phyloP scores from a whole-genome alignment of 306 rosid species.

The Castanea mollissima region DNA sequence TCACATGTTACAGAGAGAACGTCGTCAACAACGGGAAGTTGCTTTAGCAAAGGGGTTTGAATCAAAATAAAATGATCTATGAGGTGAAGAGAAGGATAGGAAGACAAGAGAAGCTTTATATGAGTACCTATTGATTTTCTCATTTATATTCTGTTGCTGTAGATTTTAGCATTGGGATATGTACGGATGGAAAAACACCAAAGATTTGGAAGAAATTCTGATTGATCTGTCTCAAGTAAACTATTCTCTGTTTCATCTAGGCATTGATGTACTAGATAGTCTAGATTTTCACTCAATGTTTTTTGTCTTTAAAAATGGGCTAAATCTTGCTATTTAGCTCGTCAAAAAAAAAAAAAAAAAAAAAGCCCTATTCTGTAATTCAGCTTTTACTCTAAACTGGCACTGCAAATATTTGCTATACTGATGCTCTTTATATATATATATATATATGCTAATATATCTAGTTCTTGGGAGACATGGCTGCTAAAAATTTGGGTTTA shows the following conservation, averaged over 20 bases:
- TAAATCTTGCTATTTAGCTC: not conserved
- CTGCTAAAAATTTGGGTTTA: too few relatives aligned
- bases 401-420: too few relatives aligned
- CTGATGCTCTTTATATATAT: too few relatives aligned
- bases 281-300: not conserved
- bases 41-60: conserved; percentile 4
- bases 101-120: not conserved
- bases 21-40: conserved; percentile 32
- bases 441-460: too few relatives aligned
- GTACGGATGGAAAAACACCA: not conserved
- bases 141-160: not conserved
- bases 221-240: not conserved
- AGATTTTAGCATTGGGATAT: not conserved
- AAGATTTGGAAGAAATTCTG: not conserved
- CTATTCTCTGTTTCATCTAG: not conserved
- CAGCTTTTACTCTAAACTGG: too few relatives aligned
- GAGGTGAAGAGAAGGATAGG: not conserved
- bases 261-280: not conserved
- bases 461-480: too few relatives aligned
- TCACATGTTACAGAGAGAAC: conserved; percentile 36
- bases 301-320: not conserved
- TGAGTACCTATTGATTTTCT: not conserved
- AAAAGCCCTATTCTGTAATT: not conserved
- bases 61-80: not conserved
- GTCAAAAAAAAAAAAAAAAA: too few relatives aligned